Percentiles rank a stretch among this genome's conserved stretches.
These are phyloP conservation scores for Scopulariopsis brevicaulis DNA, from an alignment of 2,329 filamentous ascomycete genomes.

Conservation along the genomic window DNA sequence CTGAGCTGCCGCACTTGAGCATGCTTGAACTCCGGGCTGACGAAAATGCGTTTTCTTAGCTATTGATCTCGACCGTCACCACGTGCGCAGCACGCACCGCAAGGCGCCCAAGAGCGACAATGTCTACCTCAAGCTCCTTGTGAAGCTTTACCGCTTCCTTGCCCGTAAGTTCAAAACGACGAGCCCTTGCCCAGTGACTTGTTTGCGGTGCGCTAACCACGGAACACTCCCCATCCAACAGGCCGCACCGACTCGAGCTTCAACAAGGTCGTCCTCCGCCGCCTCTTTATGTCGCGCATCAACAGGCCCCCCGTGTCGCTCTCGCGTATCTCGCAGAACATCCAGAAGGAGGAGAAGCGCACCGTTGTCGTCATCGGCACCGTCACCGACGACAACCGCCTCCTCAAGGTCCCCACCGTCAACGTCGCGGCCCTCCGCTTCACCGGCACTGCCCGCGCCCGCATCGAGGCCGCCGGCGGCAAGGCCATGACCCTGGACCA, in stretches of 20 bases:
- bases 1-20: slow-evolving; percentile 35
- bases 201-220: background rate
- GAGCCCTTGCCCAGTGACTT: background rate
- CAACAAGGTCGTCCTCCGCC: slow-evolving; percentile 97
- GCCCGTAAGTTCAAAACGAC: slow-evolving; percentile 55
- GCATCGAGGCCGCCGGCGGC: slow-evolving; percentile 87
- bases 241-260: slow-evolving; percentile 94
- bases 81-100: slow-evolving; percentile 66
- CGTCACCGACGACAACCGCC: slow-evolving; percentile 95
- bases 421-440: slow-evolving; percentile 91
- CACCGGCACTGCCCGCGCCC: slow-evolving; percentile 88
- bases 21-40: slow-evolving; percentile 34
- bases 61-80: slow-evolving; percentile 63
- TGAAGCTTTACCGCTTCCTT: slow-evolving; percentile 97
- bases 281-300: slow-evolving; percentile 97
- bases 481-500: slow-evolving; percentile 95
- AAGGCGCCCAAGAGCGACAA: slow-evolving; percentile 97
- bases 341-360: slow-evolving; percentile 61
- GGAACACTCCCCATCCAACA: slow-evolving; percentile 21
- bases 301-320: slow-evolving; percentile 94
- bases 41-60: slow-evolving; percentile 33
- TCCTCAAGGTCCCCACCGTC: slow-evolving; percentile 82
- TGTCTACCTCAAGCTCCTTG: slow-evolving; percentile 92
- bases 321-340: slow-evolving; percentile 72
- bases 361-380: slow-evolving; percentile 91